These are phyloP conservation scores for Trapa incisa DNA, from an alignment of 345 rosid species.

Conservation along the genomic window DNA sequence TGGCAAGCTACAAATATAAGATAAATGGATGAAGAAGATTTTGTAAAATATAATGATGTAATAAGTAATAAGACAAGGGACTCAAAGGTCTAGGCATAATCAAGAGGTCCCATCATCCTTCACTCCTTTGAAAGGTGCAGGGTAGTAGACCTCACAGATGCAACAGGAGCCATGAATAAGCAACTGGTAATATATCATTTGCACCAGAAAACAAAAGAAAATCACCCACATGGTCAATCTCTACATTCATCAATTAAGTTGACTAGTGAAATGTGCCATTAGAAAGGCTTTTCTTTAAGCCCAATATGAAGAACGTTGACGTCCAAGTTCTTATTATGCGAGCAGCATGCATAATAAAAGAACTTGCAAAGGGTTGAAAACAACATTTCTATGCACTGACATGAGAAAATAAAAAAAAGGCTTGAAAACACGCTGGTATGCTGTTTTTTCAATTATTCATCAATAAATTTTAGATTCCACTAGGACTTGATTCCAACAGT, in stretches of 20 bases:
- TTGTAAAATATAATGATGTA: not conserved
- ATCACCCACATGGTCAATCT: too few species aligned
- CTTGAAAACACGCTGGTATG: not conserved
- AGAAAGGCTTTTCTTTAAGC: not conserved
- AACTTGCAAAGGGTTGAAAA: not conserved
- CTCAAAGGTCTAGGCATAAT: slow-evolving; percentile 1
- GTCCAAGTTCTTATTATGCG: too few species aligned
- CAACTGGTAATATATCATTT: not conserved
- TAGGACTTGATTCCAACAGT: too few species aligned
- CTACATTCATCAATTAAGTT: not conserved
- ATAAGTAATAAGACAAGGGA: slow-evolving; percentile 10
- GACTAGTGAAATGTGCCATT: not conserved
- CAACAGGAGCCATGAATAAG: not conserved
- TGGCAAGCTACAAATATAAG: not conserved
- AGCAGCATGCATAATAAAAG: not conserved
- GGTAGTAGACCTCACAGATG: not conserved
- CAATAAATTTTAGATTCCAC: too few species aligned
- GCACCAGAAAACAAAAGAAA: too few species aligned
- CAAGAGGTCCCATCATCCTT: slow-evolving; percentile 9
- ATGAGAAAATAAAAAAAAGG: not conserved
- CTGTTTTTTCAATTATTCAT: not conserved
- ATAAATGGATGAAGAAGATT: not conserved
- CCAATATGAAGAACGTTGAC: not conserved
- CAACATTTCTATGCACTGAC: not conserved
- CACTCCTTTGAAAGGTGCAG: slow-evolving; percentile 3